Base-by-base conservation (phyloP, 2,329 filamentous ascomycete genomes). In the Alternaria incomplexa region DNA sequence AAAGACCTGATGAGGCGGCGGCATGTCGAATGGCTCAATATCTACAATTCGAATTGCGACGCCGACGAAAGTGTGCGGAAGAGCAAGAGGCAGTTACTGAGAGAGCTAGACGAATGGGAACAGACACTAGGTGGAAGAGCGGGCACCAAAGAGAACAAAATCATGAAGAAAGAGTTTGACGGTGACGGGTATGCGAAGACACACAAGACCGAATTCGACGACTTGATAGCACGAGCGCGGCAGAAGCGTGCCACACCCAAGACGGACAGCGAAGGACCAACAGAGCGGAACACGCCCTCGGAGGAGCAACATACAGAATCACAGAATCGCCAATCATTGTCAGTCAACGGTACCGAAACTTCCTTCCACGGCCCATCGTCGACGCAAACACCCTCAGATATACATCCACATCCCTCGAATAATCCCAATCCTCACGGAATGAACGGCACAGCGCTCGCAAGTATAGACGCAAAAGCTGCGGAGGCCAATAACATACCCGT, bases 31-130 rank as follows among this genome's bases (percentile, higher is more conserved):
- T 99, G 94, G 94, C 86, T 96, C 55, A 97, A 96, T 40, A 82
- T 99, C 17, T 97, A 93, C 91, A 99, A 99, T 78, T 92, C 96
- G 11, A 99, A 99, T 77, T 97, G 93, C 80, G 96, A 99, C 79
- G 91, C 94, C 3, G 87, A 87, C 36, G 83, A 84, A 2, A 93
- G 93, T 0, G 65, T 70, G 17, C 65, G 73, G 6, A 91, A 91
- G 75, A 84, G 85, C 11, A 93, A 92, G 66, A 75, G 81, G 7
- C 90, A 96, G 61, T 80, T 99, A 5, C 80, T 97, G 15, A 88
- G 87, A 13, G 95, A 98, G 63, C 79, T 99, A 12, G 91, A 95
- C 22, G 81, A 87, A 1, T 98, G 96, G 95, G 96, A 99, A 79
- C 86, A 89, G 47, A 95, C 91, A 0, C 89, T 96, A 66, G 92